Evolutionary conservation across 2,329 filamentous ascomycete genomes (phyloP).

Genomic region (Pseudocercospora macadamiae): DNA sequence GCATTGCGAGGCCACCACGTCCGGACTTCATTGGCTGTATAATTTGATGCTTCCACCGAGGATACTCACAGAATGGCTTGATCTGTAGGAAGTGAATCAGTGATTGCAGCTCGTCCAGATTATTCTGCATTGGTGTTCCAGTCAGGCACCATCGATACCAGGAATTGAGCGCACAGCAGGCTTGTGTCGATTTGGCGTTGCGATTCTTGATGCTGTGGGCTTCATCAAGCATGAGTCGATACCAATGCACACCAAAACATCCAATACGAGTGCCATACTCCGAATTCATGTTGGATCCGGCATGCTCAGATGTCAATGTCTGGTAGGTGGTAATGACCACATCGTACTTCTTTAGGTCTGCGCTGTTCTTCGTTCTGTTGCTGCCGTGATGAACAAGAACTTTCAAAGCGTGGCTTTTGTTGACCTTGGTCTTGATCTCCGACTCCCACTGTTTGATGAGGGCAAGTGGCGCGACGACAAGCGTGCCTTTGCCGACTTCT

Average conservation of each 20-base stretch:
- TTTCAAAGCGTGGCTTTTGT: conserved; percentile 68
- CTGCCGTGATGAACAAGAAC: conserved; percentile 92
- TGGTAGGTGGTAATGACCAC: conserved; percentile 98
- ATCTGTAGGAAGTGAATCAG: conserved; percentile 91
- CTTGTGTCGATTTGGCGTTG: conserved; percentile 92
- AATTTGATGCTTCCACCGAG: conserved; percentile 89
- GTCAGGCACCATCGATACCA: conserved; percentile 96
- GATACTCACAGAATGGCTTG: conserved; percentile 83
- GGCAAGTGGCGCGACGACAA: conserved; percentile 90
- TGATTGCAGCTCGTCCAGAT: conserved; percentile 92
- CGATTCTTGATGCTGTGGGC: conserved; percentile 98
- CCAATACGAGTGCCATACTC: conserved; percentile 71
- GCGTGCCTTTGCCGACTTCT: conserved; percentile 73
- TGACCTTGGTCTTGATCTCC: conserved; percentile 84
- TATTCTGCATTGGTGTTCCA: conserved; percentile 97
- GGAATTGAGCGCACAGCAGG: conserved; percentile 79
- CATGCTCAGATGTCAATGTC: conserved; percentile 89
- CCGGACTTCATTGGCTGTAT: conserved; percentile 87
- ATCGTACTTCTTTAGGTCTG: conserved; percentile 81
- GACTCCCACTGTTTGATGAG: conserved; percentile 97
- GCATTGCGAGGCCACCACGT: conserved; percentile 84
- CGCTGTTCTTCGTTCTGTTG: conserved; percentile 75
- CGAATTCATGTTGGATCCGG: conserved; percentile 64
- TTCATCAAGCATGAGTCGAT: conserved; percentile 91
- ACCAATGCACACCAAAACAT: conserved; percentile 92